Percentiles rank a stretch among this genome's conserved stretches.
Evolutionary conservation across 2,329 filamentous ascomycete species (phyloP).

Genomic region (Neophaeococcomyces mojaviensis): DNA sequence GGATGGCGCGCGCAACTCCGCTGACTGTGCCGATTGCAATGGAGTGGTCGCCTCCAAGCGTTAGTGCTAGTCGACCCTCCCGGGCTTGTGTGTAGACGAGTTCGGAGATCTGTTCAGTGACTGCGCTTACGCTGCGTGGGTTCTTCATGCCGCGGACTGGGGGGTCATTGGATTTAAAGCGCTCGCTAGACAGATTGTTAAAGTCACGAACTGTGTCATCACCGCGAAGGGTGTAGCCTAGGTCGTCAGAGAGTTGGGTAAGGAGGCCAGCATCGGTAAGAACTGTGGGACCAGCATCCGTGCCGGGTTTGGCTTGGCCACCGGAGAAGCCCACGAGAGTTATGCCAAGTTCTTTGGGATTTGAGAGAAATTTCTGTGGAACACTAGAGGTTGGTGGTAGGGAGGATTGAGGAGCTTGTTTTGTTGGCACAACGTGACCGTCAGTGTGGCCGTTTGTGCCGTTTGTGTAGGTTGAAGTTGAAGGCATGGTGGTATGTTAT

Average conservation of each 20-base stretch:
- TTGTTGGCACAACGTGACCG: conserved; percentile 4
- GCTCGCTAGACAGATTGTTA: conserved; percentile 49
- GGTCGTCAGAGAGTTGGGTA: conserved; percentile 70
- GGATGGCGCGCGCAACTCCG: conserved; percentile 76
- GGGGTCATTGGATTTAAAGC: conserved; percentile 12
- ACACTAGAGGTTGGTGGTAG: conserved; percentile 43
- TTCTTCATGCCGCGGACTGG: conserved; percentile 85
- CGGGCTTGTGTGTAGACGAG: conserved; percentile 84
- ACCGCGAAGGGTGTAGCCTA: conserved; percentile 81
- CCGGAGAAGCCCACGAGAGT: conserved; percentile 95
- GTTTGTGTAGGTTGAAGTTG: conserved; percentile 10
- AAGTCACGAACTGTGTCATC: conserved; percentile 78
- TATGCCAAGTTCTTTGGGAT: conserved; percentile 74
- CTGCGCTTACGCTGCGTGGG: conserved; percentile 74
- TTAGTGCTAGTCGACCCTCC: conserved; percentile 79
- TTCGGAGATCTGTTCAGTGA: conserved; percentile 68
- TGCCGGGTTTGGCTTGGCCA: conserved; percentile 86
- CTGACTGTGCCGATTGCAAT: conserved; percentile 92
- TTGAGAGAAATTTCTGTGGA: conserved; percentile 67
- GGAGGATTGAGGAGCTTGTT: conserved; percentile 15
- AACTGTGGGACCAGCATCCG: conserved; percentile 82
- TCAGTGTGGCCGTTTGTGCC: conserved; percentile 1
- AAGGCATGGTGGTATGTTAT: conserved; percentile 12
- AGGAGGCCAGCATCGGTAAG: conserved; percentile 85
- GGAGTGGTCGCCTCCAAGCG: conserved; percentile 89